These are phyloP conservation scores for Dendrostoma leiphaemia DNA, from an alignment of 2,329 filamentous ascomycete genomes.

Conservation along the genomic window DNA sequence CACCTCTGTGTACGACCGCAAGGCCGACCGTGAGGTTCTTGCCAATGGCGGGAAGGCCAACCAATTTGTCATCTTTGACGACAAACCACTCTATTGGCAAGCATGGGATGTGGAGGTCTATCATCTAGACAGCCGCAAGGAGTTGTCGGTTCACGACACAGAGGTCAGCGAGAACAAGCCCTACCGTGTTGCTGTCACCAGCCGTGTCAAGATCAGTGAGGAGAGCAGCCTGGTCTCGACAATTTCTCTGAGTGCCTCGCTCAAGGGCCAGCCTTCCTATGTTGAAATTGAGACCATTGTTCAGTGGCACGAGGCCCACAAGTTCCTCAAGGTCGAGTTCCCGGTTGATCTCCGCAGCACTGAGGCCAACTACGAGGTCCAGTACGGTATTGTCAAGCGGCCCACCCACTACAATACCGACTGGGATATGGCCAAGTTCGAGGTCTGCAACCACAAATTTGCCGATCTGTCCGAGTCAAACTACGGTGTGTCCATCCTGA, in stretches of 20 bases:
- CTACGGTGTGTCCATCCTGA: conserved; percentile 89
- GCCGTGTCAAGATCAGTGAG: conserved; percentile 83
- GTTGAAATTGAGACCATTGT: conserved; percentile 82
- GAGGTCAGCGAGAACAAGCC: conserved; percentile 68
- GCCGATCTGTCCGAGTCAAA: conserved; percentile 85
- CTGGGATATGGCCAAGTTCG: conserved; percentile 91
- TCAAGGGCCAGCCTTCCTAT: conserved; percentile 63
- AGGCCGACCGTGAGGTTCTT: conserved; percentile 73
- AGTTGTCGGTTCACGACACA: conserved; percentile 67
- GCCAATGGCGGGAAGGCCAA: conserved; percentile 74
- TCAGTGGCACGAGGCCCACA: conserved; percentile 97
- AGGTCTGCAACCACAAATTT: conserved; percentile 94
- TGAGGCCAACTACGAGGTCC: conserved; percentile 92
- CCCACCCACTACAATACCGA: conserved; percentile 98
- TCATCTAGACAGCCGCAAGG: conserved; percentile 82
- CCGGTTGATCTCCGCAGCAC: conserved; percentile 88
- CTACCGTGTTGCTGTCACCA: conserved; percentile 77
- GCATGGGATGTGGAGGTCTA: conserved; percentile 98
- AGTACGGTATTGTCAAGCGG: conserved; percentile 82
- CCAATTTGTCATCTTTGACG: conserved; percentile 91
- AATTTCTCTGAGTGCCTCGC: conserved; percentile 71
- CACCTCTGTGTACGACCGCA: conserved; percentile 77
- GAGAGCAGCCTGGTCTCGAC: conserved; percentile 83
- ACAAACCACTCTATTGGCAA: conserved; percentile 97
- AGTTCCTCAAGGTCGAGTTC: conserved; percentile 98